Evolutionary conservation across 768 basidiomycete genomes (phyloP), one percentile per base, ranked within the genome.

Genomic region (Boletellus emodensis): DNA sequence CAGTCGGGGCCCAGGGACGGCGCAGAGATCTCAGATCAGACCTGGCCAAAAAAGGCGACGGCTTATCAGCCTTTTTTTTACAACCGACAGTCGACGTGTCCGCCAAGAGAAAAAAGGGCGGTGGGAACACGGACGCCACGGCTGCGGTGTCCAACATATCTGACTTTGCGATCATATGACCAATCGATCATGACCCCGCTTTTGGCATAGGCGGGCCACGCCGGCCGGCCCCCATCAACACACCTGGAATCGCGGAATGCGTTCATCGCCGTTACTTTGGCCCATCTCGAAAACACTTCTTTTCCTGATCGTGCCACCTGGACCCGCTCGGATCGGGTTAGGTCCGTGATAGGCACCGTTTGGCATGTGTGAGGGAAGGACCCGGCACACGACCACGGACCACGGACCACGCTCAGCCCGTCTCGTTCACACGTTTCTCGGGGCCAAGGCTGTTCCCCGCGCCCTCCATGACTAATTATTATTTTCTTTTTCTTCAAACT

Each of bases 21-120:
- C 20, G 20, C 20, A 20, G 20, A 20, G 33, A 66, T 66, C 65
- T 66, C 32, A 66, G 65, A 66, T 66, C 52, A 26, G 24, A 26
- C 24, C 24, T 18, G 3, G 37, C 43, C 34, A 40, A 47, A 54
- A 48, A 38, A 33, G 46, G 40, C n/a, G 43, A 44, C 20, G 17
- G 48, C 64, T 64, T 68, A 65, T 65, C 65, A 66, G 46, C 56
- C 54, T 60, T 66, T 61, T 50, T 26, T 26, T 26, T 26, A 26
- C 24, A 26, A 55, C 54, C 54, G 48, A 64, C 58, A 56, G 55
- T 1, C 20, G 20, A 20, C 20, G 20, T 20, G 20, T 56, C 57
- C 24, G 40, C 10, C 34, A 34, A 32, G 53, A 56, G 53, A 56
- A 55, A 43, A 40, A 46, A 40, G 37, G 35, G 43, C 45, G 48